Percentiles rank a stretch among this genome's conserved stretches.
Conservation (phyloP, 768 basidiomycete genomes). For the Crassisporium funariophilum region DNA sequence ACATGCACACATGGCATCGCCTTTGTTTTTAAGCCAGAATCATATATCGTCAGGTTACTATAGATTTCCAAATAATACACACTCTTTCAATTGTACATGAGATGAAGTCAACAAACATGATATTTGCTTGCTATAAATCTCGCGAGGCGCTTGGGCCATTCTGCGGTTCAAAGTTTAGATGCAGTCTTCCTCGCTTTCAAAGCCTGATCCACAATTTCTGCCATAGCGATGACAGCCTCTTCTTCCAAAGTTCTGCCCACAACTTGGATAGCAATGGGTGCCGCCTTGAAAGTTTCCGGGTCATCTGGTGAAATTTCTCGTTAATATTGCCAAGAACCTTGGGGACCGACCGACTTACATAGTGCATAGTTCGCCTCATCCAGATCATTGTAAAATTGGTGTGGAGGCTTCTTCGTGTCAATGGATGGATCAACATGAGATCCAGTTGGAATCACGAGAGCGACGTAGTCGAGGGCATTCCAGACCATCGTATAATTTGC, state of each 20-base stretch:
- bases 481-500: slow-evolving; percentile 61
- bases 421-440: slow-evolving; percentile 54
- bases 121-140: too few relatives aligned
- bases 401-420: slow-evolving; percentile 48
- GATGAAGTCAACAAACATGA: too few relatives aligned
- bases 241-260: slow-evolving; percentile 74
- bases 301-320: slow-evolving; percentile 44
- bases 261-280: slow-evolving; percentile 67
- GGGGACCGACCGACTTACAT: slow-evolving; percentile 43
- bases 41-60: too few relatives aligned
- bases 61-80: too few relatives aligned
- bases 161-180: too few relatives aligned
- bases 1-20: too few relatives aligned
- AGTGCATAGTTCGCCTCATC: slow-evolving; percentile 54
- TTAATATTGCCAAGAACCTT: neutral
- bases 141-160: too few relatives aligned
- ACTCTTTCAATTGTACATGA: too few relatives aligned
- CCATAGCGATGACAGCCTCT: slow-evolving; percentile 71
- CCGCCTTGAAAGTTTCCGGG: slow-evolving; percentile 54
- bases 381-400: slow-evolving; percentile 45
- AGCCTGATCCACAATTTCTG: slow-evolving; percentile 63
- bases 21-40: too few relatives aligned
- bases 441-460: slow-evolving; percentile 61
- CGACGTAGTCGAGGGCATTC: slow-evolving; percentile 70
- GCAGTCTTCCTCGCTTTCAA: too few relatives aligned